Evolutionary conservation across 2,329 filamentous ascomycete genomes (phyloP), one percentile per base, ranked within the genome.

Genomic region (Phyllosticta citriasiana): DNA sequence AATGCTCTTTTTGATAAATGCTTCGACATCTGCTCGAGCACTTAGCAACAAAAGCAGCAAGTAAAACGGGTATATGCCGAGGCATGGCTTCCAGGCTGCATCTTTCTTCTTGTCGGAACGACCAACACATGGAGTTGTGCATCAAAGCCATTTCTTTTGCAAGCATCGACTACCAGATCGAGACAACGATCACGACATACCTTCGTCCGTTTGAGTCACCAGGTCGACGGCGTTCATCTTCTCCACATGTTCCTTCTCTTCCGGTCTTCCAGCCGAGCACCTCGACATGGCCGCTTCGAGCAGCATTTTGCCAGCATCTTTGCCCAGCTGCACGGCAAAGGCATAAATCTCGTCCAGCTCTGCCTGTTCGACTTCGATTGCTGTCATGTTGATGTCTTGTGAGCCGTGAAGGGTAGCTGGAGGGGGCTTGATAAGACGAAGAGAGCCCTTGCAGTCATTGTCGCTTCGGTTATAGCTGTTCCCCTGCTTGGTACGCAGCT

Each of bases 181-280:
- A 16, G 57, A 35, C 51, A 50, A 9, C 51, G 30, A 26, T 16
- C 25, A 4, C 19, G 40, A 47, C 53, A 65, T 73, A 88, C 86
- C 85, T 73, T 88, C 82, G 69, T 91, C 88, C 0, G 86, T 88
- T 74, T 90, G 83, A 9, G 88, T 91, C 22, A 91, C 88, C 64
- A 91, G 83, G 70, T 91, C 88, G 10, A 91, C 88, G 1, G 87
- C 81, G 69, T 83, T 90, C 65, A 88, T 85, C 71, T 92, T 92
- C 73, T 91, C 86, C 7, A 78, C 74, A 60, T 81, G 79, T 1
- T 67, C 67, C 63, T 79, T 73, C 50, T 70, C 64, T 14, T 66
- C 57, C 67, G 62, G 64, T 62, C 47, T 65, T 53, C 69, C 67
- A 47, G 74, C 76, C 9, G 73, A 75, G 66, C 81, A 82, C 35